A percentile compares a stretch with the other conserved stretches of the same genome.
These are phyloP conservation scores for Gracilaria vermiculophylla DNA, from an alignment of 23 red algal species.

Conservation along the genomic window DNA sequence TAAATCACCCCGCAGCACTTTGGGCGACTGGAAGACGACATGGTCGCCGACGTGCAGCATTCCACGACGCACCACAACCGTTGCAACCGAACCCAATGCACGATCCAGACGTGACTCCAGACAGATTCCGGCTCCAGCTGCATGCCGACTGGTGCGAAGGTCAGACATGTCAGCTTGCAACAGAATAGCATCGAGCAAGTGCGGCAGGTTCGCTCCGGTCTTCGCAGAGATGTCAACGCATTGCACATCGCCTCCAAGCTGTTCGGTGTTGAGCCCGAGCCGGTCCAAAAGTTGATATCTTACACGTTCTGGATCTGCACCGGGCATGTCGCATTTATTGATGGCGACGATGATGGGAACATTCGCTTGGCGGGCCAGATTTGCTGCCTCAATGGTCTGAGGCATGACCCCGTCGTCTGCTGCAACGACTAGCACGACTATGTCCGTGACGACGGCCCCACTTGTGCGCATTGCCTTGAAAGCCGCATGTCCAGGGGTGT, in stretches of 20 bases:
- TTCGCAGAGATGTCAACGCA: conserved; percentile 89
- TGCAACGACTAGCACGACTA: conserved; percentile 91
- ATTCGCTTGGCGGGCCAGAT: conserved; percentile 66
- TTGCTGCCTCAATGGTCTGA: conserved; percentile 82
- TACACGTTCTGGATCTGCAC: conserved; percentile 53
- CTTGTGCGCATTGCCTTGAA: conserved; percentile 88
- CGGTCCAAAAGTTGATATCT: conserved; percentile 55
- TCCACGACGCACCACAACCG: conserved; percentile 70
- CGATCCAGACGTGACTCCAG: conserved; percentile 81
- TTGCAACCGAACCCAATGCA: conserved; percentile 63
- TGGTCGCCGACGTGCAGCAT: conserved; percentile 68
- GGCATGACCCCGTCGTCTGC: conserved; percentile 96
- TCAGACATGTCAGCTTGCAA: conserved; percentile 78
- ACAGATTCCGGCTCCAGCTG: conserved; percentile 71
- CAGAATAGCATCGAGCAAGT: conserved; percentile 75
- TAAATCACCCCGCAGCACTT: conserved; percentile 40
- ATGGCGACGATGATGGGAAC: conserved; percentile 92
- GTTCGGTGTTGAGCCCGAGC: conserved; percentile 71
- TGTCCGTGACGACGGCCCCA: conserved; percentile 77
- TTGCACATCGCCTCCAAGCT: conserved; percentile 80
- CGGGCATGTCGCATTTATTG: conserved; percentile 82
- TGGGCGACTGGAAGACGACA: conserved; percentile 43
- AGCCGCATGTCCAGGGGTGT: conserved; percentile 92
- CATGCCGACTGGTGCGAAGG: conserved; percentile 41
- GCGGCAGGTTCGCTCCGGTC: conserved; percentile 58